These are phyloP conservation scores for Pelargonium citronellum DNA, from an alignment of 441 rosid genomes.

Conservation along the genomic window DNA sequence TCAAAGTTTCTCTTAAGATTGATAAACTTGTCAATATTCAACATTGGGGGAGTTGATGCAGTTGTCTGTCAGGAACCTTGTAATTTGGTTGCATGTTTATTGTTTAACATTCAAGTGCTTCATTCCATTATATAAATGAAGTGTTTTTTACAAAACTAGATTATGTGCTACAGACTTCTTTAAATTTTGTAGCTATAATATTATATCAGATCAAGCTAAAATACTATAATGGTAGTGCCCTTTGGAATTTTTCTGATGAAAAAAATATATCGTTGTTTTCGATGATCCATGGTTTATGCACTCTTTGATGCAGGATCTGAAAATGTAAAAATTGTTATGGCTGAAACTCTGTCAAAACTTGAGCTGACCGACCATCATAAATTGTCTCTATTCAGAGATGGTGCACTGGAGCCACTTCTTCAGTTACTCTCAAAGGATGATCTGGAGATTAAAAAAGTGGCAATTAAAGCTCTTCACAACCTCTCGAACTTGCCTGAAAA, in stretches of 20 bases:
- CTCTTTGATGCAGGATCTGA: slow-evolving; percentile 26
- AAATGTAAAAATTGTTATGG: slow-evolving; percentile 27
- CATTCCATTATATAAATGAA: background rate
- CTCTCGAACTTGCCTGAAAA: slow-evolving; percentile 32
- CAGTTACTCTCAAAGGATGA: slow-evolving; percentile 25
- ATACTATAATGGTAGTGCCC: background rate
- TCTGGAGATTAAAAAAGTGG: slow-evolving; percentile 27
- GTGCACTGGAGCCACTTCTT: slow-evolving; percentile 32
- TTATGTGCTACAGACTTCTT: background rate
- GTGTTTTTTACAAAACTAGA: background rate
- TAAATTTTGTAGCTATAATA: background rate
- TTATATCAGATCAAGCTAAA: background rate
- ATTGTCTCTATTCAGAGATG: slow-evolving; percentile 29
- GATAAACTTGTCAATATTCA: background rate
- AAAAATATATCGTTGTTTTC: background rate
- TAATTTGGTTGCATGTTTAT: background rate
- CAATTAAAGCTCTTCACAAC: slow-evolving; percentile 31
- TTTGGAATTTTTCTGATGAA: background rate
- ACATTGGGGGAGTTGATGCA: background rate
- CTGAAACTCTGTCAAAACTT: slow-evolving; percentile 30
- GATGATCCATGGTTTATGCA: background rate
- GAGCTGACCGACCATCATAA: slow-evolving; percentile 34
- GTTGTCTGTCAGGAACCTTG: background rate
- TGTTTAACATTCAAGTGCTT: background rate
- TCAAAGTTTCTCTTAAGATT: background rate